phyloP scores from a whole-genome alignment of 768 basidiomycete species.

The Coprinopsis marcescibilis region DNA sequence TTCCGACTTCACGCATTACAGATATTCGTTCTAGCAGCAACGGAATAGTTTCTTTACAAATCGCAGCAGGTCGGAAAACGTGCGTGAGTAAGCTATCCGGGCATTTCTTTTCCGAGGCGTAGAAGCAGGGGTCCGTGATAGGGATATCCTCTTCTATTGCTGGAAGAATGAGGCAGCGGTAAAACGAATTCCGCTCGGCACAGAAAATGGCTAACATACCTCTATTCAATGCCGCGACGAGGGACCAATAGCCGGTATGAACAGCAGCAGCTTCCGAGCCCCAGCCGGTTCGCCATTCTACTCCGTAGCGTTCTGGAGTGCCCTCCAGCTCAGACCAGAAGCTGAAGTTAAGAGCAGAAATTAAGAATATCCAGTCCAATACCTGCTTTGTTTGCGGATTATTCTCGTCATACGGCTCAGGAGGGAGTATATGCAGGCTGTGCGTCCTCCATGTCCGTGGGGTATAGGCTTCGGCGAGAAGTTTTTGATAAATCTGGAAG shows the following conservation, averaged over 20 bases:
- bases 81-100: constrained; percentile 64
- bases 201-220: constrained; percentile 36
- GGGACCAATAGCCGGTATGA: constrained; percentile 84
- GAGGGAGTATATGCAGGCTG: constrained; percentile 66
- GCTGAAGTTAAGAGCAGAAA: constrained; percentile 81
- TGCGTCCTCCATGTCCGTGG: constrained; percentile 81
- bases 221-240: constrained; percentile 78
- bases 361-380: constrained; percentile 85
- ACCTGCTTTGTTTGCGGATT: constrained; percentile 51
- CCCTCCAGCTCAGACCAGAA: constrained; percentile 81
- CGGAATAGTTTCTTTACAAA: constrained; percentile 61
- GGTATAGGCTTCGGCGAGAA: constrained; percentile 61
- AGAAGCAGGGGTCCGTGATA: constrained; percentile 75
- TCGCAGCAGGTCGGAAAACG: constrained; percentile 58
- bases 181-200: not conserved
- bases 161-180: constrained; percentile 21
- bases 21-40: constrained; percentile 64
- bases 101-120: constrained; percentile 62
- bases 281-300: constrained; percentile 76
- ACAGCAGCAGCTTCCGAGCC: constrained; percentile 39
- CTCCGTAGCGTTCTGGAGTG: constrained; percentile 57
- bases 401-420: constrained; percentile 50
- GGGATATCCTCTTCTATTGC: constrained; percentile 74
- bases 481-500: constrained; percentile 53
- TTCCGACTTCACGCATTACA: constrained; percentile 75